These are phyloP conservation scores for Cryphonectria japonica DNA, from an alignment of 2,329 filamentous ascomycete genomes.

Conservation along the genomic window DNA sequence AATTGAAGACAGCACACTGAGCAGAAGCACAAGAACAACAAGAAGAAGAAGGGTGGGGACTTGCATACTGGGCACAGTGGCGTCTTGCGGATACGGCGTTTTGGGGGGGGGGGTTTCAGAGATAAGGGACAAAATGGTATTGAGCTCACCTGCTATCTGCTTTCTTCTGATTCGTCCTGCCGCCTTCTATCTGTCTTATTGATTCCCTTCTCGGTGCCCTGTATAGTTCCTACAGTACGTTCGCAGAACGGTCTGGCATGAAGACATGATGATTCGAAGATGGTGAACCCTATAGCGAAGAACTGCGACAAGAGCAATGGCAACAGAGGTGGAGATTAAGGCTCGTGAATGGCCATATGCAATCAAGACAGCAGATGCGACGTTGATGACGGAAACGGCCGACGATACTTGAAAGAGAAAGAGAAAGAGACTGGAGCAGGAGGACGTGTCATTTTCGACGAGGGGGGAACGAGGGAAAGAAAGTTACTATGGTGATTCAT, in stretches of 20 bases:
- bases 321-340: not conserved
- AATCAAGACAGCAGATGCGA: not conserved
- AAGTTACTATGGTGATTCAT: not conserved
- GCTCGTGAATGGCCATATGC: not conserved
- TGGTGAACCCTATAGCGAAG: not conserved
- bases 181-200: not conserved
- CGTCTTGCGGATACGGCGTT: slow-evolving; percentile 25
- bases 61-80: slow-evolving; percentile 20
- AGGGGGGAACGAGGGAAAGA: not conserved
- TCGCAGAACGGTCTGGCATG: not conserved
- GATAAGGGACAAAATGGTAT: slow-evolving; percentile 27
- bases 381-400: not conserved
- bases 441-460: not conserved
- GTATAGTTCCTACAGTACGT: not conserved
- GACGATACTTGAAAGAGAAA: not conserved
- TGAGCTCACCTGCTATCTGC: slow-evolving; percentile 18
- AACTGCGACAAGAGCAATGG: not conserved
- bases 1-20: not conserved
- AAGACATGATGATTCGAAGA: not conserved
- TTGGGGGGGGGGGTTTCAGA: slow-evolving; percentile 5
- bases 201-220: not conserved
- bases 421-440: not conserved
- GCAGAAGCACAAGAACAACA: not conserved
- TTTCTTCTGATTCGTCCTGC: slow-evolving; percentile 9
- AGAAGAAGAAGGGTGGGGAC: not conserved